These are phyloP conservation scores for Pseudogymnoascus sp. DNA, from an alignment of 2,329 filamentous ascomycete genomes.

Conservation along the genomic window DNA sequence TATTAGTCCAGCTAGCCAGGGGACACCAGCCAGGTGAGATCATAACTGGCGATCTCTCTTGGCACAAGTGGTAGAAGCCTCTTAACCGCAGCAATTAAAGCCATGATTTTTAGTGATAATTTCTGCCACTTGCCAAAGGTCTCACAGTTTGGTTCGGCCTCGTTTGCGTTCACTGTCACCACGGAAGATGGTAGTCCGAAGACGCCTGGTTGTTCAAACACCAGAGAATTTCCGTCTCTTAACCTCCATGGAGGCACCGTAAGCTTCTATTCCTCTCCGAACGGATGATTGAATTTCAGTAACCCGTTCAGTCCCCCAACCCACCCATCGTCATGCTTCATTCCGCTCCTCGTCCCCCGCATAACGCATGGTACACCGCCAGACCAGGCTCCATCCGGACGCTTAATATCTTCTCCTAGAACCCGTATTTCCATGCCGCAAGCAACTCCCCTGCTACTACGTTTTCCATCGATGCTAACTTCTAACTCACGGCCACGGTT, in stretches of 20 bases:
- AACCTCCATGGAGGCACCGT: neutral
- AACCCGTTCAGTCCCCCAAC: slow-evolving; percentile 88
- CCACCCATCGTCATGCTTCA: slow-evolving; percentile 81
- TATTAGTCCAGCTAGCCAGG: neutral
- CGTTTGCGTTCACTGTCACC: neutral
- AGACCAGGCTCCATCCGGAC: slow-evolving; percentile 41
- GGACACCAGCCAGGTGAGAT: neutral
- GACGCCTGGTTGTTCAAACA: neutral
- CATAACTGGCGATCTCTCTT: neutral
- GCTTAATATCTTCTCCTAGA: slow-evolving; percentile 71
- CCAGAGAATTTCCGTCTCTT: neutral
- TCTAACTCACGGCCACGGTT: slow-evolving; percentile 70
- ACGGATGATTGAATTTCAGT: slow-evolving; percentile 96
- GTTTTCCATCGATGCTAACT: slow-evolving; percentile 70
- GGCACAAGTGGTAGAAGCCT: neutral
- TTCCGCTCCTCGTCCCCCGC: slow-evolving; percentile 42
- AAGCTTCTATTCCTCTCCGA: slow-evolving; percentile 53
- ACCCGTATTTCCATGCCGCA: slow-evolving; percentile 81
- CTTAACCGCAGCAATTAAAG: neutral
- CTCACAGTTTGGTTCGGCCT: neutral
- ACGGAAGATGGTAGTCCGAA: neutral
- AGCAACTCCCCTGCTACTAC: slow-evolving; percentile 54
- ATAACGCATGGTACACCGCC: slow-evolving; percentile 92
- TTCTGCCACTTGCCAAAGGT: too few species aligned
- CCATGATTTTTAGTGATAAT: neutral